Evolutionary conservation across 1,284 basidiomycete genomes (phyloP).

Genomic region (Cutaneotrichosporon dermatis): DNA sequence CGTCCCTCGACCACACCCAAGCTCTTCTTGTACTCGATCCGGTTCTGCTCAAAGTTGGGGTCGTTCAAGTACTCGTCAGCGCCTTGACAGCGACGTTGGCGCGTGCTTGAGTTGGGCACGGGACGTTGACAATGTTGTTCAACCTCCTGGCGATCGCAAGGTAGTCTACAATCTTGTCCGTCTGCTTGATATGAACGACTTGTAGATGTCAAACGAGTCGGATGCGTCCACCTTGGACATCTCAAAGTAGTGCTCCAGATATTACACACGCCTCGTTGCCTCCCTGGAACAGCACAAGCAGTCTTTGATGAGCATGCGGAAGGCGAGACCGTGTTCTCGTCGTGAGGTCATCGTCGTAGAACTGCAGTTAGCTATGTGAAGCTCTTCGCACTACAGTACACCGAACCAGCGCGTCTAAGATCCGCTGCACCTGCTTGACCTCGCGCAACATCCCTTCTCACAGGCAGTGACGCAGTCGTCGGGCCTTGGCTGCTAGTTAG

Average conservation of each 20-base stretch:
- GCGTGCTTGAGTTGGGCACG: constrained; percentile 95
- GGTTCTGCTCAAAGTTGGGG: constrained; percentile 91
- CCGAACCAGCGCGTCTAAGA: constrained; percentile 80
- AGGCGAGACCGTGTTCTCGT: constrained; percentile 85
- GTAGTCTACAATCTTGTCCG: constrained; percentile 89
- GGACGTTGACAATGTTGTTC: constrained; percentile 86
- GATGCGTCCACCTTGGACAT: constrained; percentile 91
- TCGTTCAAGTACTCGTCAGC: constrained; percentile 95
- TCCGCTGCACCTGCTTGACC: constrained; percentile 81
- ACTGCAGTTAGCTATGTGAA: constrained; percentile 52
- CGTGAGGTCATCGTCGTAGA: constrained; percentile 92
- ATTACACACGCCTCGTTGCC: constrained; percentile 97
- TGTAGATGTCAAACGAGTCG: constrained; percentile 82
- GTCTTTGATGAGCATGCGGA: constrained; percentile 96
- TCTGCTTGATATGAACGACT: constrained; percentile 91
- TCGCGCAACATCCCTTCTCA: constrained; percentile 96
- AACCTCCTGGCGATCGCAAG: constrained; percentile 85
- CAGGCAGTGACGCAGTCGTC: constrained; percentile 84
- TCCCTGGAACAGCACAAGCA: constrained; percentile 91
- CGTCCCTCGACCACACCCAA: constrained; percentile 67
- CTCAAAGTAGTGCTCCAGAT: constrained; percentile 97
- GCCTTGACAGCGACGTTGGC: constrained; percentile 83
- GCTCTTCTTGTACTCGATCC: constrained; percentile 83
- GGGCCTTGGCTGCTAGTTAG: constrained; percentile 39
- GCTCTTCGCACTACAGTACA: constrained; percentile 49